Conservation (phyloP, 2,329 filamentous ascomycete genomes). For the Arthrocladium fulminans region DNA sequence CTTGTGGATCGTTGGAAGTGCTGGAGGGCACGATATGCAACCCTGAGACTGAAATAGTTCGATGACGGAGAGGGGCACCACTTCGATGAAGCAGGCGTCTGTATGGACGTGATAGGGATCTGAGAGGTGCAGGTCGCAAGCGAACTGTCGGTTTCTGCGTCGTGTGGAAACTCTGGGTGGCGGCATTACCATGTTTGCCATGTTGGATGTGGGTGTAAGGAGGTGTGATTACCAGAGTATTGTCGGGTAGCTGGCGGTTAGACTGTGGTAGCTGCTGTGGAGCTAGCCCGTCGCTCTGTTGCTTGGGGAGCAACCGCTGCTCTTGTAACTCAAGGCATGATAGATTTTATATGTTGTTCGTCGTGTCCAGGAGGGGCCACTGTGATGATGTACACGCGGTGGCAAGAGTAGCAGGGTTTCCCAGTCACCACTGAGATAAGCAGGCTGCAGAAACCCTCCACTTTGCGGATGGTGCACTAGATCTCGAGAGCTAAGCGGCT, state of each 20-base stretch:
- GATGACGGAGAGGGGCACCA: constrained; percentile 13
- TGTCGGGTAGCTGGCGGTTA: too few relatives aligned
- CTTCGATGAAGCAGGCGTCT: constrained; percentile 12
- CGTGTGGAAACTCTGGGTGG: not conserved
- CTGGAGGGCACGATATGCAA: constrained; percentile 17
- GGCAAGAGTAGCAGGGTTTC: not conserved
- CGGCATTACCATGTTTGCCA: not conserved
- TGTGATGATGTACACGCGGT: too few relatives aligned
- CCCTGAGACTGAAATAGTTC: constrained; percentile 19
- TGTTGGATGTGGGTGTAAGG: too few relatives aligned
- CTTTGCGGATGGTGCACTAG: not conserved
- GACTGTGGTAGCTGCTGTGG: too few relatives aligned
- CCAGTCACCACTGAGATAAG: not conserved
- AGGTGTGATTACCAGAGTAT: too few relatives aligned
- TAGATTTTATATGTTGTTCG: too few relatives aligned
- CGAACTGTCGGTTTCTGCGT: not conserved
- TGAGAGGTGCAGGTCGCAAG: not conserved
- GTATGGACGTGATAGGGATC: constrained; percentile 11
- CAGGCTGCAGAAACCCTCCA: not conserved
- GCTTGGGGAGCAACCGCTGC: too few relatives aligned
- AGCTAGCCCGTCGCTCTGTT: too few relatives aligned
- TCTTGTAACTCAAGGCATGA: too few relatives aligned
- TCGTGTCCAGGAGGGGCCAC: too few relatives aligned
- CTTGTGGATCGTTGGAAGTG: constrained; percentile 15
- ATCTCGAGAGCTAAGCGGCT: not conserved